Evolutionary conservation across 1,284 basidiomycete genomes (phyloP), one percentile per base, ranked within the genome.

Genomic region (Pseudozyma hubeiensis): DNA sequence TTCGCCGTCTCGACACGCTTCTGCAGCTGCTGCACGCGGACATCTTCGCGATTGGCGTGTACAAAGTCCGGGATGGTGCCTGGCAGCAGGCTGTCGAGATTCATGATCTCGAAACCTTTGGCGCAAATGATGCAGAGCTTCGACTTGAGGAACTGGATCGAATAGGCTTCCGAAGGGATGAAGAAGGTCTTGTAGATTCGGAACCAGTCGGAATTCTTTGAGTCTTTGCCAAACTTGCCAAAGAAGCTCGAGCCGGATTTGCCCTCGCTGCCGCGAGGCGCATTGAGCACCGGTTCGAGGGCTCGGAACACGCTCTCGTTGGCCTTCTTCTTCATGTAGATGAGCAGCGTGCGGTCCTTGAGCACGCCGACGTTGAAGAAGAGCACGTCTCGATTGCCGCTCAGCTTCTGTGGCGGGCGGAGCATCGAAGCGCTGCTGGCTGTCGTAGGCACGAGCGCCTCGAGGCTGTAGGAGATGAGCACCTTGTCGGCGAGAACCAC

Each of bases 311-410:
- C 90, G 61, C 93, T 94, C 77, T 97, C 93, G 89, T 78, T 85
- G 17, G 94, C 93, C 63, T 93, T 93, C 86, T 92, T 94, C 86
- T 94, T 96, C 90, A 95, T 95, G 85, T 94, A 97, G 57, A 97
- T 91, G 8, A 99, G 91, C 19, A 97, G 87, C 0, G 94, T 96
- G 13, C 93, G 89, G 31, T 90, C 91, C 37, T 90, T 89, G 39
- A 96, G 87, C 64, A 90, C 90, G 19, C 96, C 96, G 24, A 97
- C 92, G 58, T 90, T 92, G 87, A 99, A 98, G 86, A 96, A 97
- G 66, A 92, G 90, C 8, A 98, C 94, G 77, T 97, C 95, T 79
- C 92, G 90, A 75, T 90, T 90, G 9, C 92, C 91, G 80, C 92
- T 93, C 35, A 98, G 87, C 75, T 93, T 92, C 81, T 97, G 93